Conservation (phyloP, 768 basidiomycete species). For the Naganishia onofrii region DNA sequence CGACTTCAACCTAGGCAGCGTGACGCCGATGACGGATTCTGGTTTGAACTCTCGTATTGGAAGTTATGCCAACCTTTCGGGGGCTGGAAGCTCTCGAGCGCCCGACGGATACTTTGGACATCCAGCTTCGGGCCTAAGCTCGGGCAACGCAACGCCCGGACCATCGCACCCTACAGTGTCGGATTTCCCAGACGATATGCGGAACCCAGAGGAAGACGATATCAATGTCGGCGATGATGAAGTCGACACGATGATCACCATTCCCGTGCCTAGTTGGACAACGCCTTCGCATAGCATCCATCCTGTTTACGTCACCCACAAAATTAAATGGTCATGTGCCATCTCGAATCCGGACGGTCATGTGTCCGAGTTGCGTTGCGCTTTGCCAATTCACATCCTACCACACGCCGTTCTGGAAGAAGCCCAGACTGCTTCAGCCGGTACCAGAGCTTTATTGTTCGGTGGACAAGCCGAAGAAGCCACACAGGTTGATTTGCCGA, state of each 20-base stretch:
- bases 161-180: constrained; percentile 34
- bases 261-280: constrained; percentile 62
- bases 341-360: constrained; percentile 87
- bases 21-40: constrained; percentile 25
- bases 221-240: constrained; percentile 53
- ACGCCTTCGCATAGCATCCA: constrained; percentile 73
- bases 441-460: constrained; percentile 71
- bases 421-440: constrained; percentile 67
- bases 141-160: constrained; percentile 12
- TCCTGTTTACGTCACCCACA: constrained; percentile 71
- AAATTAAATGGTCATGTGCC: constrained; percentile 64
- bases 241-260: constrained; percentile 60
- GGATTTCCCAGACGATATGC: constrained; percentile 32
- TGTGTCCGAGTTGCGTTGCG: constrained; percentile 89
- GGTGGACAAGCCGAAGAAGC: constrained; percentile 55
- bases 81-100: background rate
- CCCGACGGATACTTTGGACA: constrained; percentile 22
- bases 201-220: constrained; percentile 41
- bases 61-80: constrained; percentile 22
- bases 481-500: constrained; percentile 74
- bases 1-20: background rate
- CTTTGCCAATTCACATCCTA: constrained; percentile 81
- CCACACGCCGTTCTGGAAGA: constrained; percentile 71
- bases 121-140: constrained; percentile 2
- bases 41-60: constrained; percentile 11